phyloP scores from a whole-genome alignment of 345 rosid species.

The Brassica rapa region DNA sequence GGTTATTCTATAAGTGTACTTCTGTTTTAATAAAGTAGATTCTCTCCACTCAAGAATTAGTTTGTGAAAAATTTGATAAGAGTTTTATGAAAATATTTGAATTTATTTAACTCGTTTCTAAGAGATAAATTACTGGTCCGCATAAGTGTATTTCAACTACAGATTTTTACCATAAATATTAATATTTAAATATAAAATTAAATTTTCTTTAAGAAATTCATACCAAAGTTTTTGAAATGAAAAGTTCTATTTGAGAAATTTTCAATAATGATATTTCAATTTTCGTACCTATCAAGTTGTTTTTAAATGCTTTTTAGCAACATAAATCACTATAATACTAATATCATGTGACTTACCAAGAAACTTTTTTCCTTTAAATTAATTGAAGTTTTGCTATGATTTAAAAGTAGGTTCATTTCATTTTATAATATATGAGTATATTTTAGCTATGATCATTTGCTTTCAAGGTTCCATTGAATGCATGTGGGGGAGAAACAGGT shows the following conservation, averaged over 20 bases:
- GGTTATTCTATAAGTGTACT: too few relatives aligned
- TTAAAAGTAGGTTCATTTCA: not conserved
- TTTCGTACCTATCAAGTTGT: not conserved
- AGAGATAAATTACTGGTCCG: not conserved
- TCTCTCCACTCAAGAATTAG: not conserved
- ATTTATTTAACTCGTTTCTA: not conserved
- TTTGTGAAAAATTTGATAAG: not conserved
- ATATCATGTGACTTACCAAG: not conserved
- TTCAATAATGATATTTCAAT: not conserved
- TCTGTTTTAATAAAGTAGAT: too few relatives aligned
- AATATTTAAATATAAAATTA: too few relatives aligned
- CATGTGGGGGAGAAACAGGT: not conserved
- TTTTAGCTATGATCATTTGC: not conserved
- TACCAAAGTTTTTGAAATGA: too few relatives aligned
- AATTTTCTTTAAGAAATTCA: too few relatives aligned
- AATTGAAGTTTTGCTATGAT: not conserved
- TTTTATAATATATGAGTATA: not conserved
- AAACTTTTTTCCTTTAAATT: not conserved
- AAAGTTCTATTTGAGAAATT: not conserved
- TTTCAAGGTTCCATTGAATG: not conserved
- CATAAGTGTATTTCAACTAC: not conserved
- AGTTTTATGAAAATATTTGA: not conserved
- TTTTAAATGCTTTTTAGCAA: not conserved
- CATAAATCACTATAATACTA: not conserved
- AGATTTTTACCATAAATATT: too few relatives aligned